Evolutionary conservation across 2,329 filamentous ascomycete genomes (phyloP), one percentile per base, ranked within the genome.

Genomic region (Orbilia ellipsospora): DNA sequence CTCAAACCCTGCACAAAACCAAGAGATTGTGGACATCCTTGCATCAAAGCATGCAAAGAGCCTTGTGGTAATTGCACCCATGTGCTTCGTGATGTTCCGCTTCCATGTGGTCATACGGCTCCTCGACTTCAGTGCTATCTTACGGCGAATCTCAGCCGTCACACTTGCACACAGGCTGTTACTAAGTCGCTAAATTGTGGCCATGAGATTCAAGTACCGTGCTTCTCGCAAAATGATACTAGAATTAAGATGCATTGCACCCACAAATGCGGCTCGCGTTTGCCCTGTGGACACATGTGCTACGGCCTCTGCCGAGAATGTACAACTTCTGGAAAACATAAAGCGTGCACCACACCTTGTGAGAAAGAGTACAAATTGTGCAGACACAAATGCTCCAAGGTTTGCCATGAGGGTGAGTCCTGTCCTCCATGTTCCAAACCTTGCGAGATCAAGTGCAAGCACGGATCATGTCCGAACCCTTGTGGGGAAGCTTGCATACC

Each of bases 401-500:
- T 52, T 0, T 92, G 90, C 68, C 89, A 92, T 77, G 83, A 81
- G 0, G 83, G 82, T 0, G 74, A 80, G 16, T 77, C 79, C 0
- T 90, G 88, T 73, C 80, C 80, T 0, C 84, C 84, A 0, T 90
- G 88, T 78, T 13, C 73, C 0, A 75, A 79, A 8, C 81, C 81
- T 0, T 92, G 89, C 78, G 85, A 89, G 44, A 84, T 87, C 13
- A 81, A 81, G 3, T 91, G 89, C 80, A 82, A 80, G 20, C 88
- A 89, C 80, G 88, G 85, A 0, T 82, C 79, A 61, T 91, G 90
- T 78, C 80, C 78, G 15, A 85, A 85, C 67, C 80, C 80, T 6
- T 92, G 90, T 78, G 80, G 83, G 20, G 86, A 91, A 78, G 85
- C 88, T 1, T 92, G 90, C 78, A 80, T 83, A 1, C 89, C 89